These are phyloP conservation scores for Aspergillus pseudonomiae DNA, from an alignment of 2,329 filamentous ascomycete genomes.

Conservation along the genomic window DNA sequence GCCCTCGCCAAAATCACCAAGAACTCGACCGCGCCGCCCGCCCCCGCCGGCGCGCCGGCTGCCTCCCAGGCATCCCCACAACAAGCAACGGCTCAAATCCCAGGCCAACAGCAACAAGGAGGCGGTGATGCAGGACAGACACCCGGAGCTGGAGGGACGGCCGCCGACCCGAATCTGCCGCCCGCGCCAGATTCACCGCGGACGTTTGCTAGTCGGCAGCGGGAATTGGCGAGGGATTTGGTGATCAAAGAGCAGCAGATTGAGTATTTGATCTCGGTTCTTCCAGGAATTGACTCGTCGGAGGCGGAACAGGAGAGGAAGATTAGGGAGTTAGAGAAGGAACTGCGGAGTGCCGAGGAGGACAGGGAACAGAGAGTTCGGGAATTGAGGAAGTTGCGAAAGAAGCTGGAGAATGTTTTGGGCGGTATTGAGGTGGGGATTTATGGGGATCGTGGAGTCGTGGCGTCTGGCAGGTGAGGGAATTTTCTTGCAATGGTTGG, in stretches of 20 bases:
- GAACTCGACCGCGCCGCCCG: slow-evolving; percentile 40
- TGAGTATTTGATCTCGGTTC: slow-evolving; percentile 49
- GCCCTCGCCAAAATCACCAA: slow-evolving; percentile 46
- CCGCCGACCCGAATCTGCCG: slow-evolving; percentile 33
- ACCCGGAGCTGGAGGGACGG: slow-evolving; percentile 23
- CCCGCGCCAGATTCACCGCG: slow-evolving; percentile 45
- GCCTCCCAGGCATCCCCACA: slow-evolving; percentile 23
- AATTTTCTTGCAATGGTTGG: background rate
- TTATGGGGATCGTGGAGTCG: slow-evolving; percentile 29
- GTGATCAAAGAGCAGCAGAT: slow-evolving; percentile 56
- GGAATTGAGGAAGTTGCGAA: slow-evolving; percentile 46
- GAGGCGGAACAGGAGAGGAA: slow-evolving; percentile 49
- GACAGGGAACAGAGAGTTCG: slow-evolving; percentile 44
- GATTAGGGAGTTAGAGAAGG: slow-evolving; percentile 46
- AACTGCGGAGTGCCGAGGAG: slow-evolving; percentile 48
- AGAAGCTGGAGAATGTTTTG: slow-evolving; percentile 47
- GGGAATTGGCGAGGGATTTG: slow-evolving; percentile 52
- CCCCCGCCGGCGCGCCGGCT: slow-evolving; percentile 31
- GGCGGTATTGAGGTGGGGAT: slow-evolving; percentile 42
- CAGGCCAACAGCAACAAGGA: slow-evolving; percentile 13
- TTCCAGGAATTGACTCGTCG: slow-evolving; percentile 50
- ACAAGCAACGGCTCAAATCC: slow-evolving; percentile 18
- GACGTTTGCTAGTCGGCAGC: slow-evolving; percentile 48
- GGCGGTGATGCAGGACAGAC: slow-evolving; percentile 19
- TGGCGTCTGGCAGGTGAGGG: background rate